A percentile compares a stretch with the other conserved stretches of the same genome.
Conservation (phyloP, 2,329 filamentous ascomycete species). For the Macrophomina phaseolina region DNA sequence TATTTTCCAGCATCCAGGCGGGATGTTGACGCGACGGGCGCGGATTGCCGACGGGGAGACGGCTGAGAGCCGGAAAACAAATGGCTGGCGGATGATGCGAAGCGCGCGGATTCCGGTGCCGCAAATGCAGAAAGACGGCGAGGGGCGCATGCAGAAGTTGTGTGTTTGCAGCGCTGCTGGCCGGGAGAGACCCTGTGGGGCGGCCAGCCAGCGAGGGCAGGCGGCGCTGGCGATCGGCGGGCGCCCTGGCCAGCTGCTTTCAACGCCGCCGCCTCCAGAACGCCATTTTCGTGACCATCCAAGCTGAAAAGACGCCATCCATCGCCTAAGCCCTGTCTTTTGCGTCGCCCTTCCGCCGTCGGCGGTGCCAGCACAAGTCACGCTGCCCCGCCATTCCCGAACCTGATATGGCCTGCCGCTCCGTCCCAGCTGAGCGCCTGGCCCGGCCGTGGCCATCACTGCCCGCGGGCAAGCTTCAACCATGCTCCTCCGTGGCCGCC, state of each 20-base stretch:
- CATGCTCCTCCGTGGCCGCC: slow-evolving; percentile 8
- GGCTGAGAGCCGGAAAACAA: background rate
- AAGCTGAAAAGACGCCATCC: slow-evolving; percentile 24
- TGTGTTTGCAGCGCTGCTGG: background rate
- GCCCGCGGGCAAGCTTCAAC: slow-evolving; percentile 22
- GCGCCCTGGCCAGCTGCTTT: background rate
- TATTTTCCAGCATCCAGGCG: background rate
- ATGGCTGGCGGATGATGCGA: background rate
- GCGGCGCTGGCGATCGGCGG: background rate
- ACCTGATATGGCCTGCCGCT: slow-evolving; percentile 13
- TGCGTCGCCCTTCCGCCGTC: slow-evolving; percentile 14
- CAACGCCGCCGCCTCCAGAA: slow-evolving; percentile 22
- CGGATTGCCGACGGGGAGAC: background rate
- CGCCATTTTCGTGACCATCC: slow-evolving; percentile 20
- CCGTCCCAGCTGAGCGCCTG: slow-evolving; percentile 20
- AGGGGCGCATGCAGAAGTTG: background rate
- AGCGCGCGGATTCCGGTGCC: background rate
- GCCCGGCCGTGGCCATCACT: slow-evolving; percentile 6
- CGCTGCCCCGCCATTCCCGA: slow-evolving; percentile 16
- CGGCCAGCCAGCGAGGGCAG: background rate
- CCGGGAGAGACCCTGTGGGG: background rate
- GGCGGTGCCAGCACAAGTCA: background rate
- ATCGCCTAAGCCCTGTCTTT: slow-evolving; percentile 18
- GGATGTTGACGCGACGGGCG: background rate
- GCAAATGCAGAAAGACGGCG: background rate